Conservation (phyloP, 352 stramenopile genomes). For the Pythium sukuiense region DNA sequence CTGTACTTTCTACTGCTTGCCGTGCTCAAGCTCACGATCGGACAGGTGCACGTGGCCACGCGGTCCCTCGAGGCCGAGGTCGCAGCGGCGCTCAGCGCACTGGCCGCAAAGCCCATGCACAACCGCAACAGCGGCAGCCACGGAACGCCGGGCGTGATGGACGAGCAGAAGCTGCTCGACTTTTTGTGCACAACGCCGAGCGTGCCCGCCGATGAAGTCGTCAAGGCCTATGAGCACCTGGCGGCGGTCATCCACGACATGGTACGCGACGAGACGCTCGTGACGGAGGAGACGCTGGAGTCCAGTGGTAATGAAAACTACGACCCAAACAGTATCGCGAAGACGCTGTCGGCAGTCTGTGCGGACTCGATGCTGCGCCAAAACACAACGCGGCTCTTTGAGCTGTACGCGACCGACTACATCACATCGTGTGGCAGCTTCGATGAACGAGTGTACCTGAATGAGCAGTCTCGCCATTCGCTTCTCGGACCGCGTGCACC, state of each 20-base stretch:
- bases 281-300: neutral
- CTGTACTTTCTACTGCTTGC: conserved; percentile 80
- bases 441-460: conserved; percentile 35
- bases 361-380: conserved; percentile 14
- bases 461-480: conserved; percentile 35
- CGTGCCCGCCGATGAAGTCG: conserved; percentile 28
- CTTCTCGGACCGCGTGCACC: conserved; percentile 29
- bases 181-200: conserved; percentile 34
- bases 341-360: conserved; percentile 17
- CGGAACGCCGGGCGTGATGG: neutral
- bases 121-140: neutral
- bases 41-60: conserved; percentile 26
- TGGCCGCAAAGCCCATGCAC: conserved; percentile 27
- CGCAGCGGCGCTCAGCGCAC: conserved; percentile 69
- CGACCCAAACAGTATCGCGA: neutral
- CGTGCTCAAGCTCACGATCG: conserved; percentile 67
- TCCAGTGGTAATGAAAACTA: neutral
- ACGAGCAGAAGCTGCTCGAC: conserved; percentile 30
- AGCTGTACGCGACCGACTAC: conserved; percentile 23
- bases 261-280: conserved; percentile 20
- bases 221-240: conserved; percentile 18
- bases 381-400: conserved; percentile 29
- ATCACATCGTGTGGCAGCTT: conserved; percentile 27
- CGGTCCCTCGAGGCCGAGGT: conserved; percentile 78
- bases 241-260: conserved; percentile 10